These are phyloP conservation scores for Pyrenochaeta sp. DNA, from an alignment of 2,329 filamentous ascomycete genomes.

Conservation along the genomic window DNA sequence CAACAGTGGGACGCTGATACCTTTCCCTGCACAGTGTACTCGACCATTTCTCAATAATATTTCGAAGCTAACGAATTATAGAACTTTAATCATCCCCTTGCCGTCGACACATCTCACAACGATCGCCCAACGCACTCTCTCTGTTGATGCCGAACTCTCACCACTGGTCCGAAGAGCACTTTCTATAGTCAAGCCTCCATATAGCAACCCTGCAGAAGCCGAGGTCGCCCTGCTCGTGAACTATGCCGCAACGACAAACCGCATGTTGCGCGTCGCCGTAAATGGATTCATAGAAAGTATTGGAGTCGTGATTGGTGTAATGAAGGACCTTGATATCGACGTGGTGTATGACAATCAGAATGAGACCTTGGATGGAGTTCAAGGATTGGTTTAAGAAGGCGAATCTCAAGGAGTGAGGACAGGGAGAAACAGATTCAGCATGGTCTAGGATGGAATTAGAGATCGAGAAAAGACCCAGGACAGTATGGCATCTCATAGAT, in stretches of 20 bases:
- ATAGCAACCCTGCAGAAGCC: slow-evolving; percentile 17
- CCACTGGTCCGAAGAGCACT: slow-evolving; percentile 79
- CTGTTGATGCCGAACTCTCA: slow-evolving; percentile 90
- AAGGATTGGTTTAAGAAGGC: slow-evolving; percentile 77
- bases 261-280: slow-evolving; percentile 94
- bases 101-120: slow-evolving; percentile 79
- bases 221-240: slow-evolving; percentile 70
- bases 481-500: too few relatives aligned
- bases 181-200: slow-evolving; percentile 54
- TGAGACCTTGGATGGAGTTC: slow-evolving; percentile 64
- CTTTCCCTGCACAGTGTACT: slow-evolving; percentile 52
- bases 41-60: not conserved
- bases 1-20: slow-evolving; percentile 25
- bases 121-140: slow-evolving; percentile 75
- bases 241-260: slow-evolving; percentile 89
- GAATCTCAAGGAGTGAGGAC: slow-evolving; percentile 10
- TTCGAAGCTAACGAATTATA: slow-evolving; percentile 42
- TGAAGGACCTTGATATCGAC: slow-evolving; percentile 89
- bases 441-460: too few relatives aligned
- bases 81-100: slow-evolving; percentile 79
- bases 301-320: slow-evolving; percentile 82
- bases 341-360: slow-evolving; percentile 64
- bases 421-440: not conserved
- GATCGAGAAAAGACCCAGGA: too few relatives aligned
- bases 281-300: slow-evolving; percentile 96